phyloP scores from a whole-genome alignment of 2,329 filamentous ascomycete species.

The Metarhizium guizhouense region DNA sequence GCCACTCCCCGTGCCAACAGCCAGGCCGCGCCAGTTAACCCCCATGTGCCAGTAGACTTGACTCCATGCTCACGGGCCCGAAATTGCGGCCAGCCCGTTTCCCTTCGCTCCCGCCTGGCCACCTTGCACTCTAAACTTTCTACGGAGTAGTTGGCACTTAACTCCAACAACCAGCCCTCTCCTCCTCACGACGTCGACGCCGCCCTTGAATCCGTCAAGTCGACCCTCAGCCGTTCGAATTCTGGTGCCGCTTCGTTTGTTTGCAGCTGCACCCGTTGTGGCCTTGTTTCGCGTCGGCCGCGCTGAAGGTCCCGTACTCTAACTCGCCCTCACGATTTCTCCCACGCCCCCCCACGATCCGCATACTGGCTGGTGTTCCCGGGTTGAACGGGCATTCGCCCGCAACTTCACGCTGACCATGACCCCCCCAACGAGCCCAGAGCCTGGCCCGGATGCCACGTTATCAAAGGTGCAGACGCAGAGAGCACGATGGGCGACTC shows the following conservation, averaged over 20 bases:
- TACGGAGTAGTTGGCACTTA: background rate
- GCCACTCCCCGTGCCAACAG: too few species aligned
- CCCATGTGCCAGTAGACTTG: background rate
- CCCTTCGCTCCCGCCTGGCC: background rate
- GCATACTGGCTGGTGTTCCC: constrained; percentile 27
- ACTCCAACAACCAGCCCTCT: background rate
- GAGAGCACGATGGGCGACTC: constrained; percentile 92
- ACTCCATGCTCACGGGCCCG: background rate
- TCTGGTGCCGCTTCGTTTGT: background rate
- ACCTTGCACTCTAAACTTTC: background rate
- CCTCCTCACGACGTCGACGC: background rate
- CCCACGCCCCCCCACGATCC: constrained; percentile 6
- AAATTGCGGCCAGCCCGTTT: background rate
- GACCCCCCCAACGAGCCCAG: constrained; percentile 20
- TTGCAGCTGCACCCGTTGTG: background rate
- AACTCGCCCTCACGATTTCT: background rate
- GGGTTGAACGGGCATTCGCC: constrained; percentile 30
- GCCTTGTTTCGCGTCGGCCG: constrained; percentile 5
- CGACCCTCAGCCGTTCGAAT: background rate
- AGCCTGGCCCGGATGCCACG: constrained; percentile 16
- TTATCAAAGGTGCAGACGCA: constrained; percentile 40
- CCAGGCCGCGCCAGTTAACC: background rate
- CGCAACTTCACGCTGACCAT: constrained; percentile 25
- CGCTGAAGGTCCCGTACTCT: background rate
- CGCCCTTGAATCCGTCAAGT: background rate